A percentile compares a stretch with the other conserved stretches of the same genome.
Evolutionary conservation across 2,329 filamentous ascomycete genomes (phyloP).

Genomic region (Cladophialophora psammophila): DNA sequence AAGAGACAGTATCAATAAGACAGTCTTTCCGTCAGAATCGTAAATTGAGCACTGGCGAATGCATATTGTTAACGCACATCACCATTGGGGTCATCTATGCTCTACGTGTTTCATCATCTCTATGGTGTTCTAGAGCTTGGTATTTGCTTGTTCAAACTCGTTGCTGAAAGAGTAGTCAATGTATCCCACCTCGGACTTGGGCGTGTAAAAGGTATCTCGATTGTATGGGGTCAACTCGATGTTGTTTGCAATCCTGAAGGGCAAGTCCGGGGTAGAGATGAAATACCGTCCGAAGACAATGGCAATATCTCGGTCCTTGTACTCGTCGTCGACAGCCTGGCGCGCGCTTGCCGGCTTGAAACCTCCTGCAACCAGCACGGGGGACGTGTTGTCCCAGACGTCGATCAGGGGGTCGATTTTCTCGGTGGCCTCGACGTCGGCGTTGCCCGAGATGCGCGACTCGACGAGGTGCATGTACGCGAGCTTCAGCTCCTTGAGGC

Average conservation of each 20-base stretch:
- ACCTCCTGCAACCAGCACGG: conserved; percentile 64
- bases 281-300: conserved; percentile 59
- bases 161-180: conserved; percentile 27
- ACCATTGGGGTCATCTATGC: background rate
- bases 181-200: conserved; percentile 30
- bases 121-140: conserved; percentile 6
- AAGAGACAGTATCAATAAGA: background rate
- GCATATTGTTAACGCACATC: conserved; percentile 12
- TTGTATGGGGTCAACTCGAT: conserved; percentile 29
- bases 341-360: conserved; percentile 61
- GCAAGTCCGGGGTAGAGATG: conserved; percentile 59
- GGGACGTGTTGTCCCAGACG: conserved; percentile 60
- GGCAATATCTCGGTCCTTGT: conserved; percentile 54
- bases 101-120: background rate
- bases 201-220: conserved; percentile 32
- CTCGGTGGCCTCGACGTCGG: conserved; percentile 45
- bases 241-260: conserved; percentile 53
- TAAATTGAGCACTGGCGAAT: conserved; percentile 6
- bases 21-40: background rate
- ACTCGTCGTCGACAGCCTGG: conserved; percentile 56
- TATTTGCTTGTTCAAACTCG: conserved; percentile 23
- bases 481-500: conserved; percentile 60
- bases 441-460: conserved; percentile 54
- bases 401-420: conserved; percentile 26
- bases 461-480: conserved; percentile 67